Base-by-base conservation (phyloP, 176 grass and related monocot genomes). In the Cocos nucifera region DNA sequence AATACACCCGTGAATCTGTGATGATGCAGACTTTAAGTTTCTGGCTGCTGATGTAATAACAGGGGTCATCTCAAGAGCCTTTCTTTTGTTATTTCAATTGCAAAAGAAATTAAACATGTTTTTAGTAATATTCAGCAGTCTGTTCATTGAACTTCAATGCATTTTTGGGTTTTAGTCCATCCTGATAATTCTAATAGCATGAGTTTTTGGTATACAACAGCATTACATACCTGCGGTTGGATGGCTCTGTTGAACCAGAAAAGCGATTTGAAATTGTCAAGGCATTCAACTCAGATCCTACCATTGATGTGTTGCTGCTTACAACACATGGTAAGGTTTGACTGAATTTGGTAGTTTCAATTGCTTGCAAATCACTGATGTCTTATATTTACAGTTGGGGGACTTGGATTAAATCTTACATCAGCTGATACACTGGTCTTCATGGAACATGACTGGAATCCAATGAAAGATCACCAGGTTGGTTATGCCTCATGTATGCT, bases 191-290 rank as follows among this genome's bases (percentile, higher is more conserved):
- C 27, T 61, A 20, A 39, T 78, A 51, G 61, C 70, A 65, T 20
- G 54, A 61, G 24, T 61, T 55, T 59, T 15, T 6, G 65, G 63
- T 3, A 35, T 71, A 17, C 77, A 69, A 57, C 81, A 98, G 93
- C 17, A 67, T 92, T 22, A 86, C 93, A 28, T 98, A 98, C 76
- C 78, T 98, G 73, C 81, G 93, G 29, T 50, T 98, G 49, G 93
- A 98, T 78, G 93, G 93, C 59, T 92, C 93, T 77, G 82, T 98
- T 82, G 76, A 81, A 75, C 50, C 84, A 29, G 84, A 86, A 67
- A 98, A 98, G 74, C 82, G 93, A 89, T 98, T 92, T 88, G 93
- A 92, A 29, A 98, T 98, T 49, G 93, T 98, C 19, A 98, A 92
- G 62, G 79, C 87, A 62, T 98, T 98, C 71, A 98, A 98, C 75